Conservation (phyloP, 2,329 filamentous ascomycete species). For the Ophiognomonia clavigignenti-juglandacearum region DNA sequence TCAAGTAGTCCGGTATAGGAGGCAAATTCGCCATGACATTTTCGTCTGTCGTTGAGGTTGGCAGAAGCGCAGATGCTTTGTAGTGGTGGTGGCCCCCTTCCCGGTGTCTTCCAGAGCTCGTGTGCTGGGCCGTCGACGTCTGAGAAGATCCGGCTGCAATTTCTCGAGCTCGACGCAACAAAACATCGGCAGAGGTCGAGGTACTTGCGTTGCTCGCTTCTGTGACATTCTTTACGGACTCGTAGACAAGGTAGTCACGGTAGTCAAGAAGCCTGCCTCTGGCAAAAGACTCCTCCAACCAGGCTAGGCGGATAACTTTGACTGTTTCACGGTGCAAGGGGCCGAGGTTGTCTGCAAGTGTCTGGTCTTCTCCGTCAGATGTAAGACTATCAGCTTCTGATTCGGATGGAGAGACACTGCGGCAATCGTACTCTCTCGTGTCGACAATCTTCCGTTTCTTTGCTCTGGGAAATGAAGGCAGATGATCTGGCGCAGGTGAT, state of each 20-base stretch:
- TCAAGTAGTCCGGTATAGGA: conserved; percentile 61
- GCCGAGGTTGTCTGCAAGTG: neutral
- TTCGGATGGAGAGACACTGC: conserved; percentile 20
- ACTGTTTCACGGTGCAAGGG: conserved; percentile 13
- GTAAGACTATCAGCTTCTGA: conserved; percentile 21
- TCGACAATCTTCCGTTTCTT: conserved; percentile 21
- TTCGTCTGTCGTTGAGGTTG: conserved; percentile 74
- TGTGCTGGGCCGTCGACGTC: neutral
- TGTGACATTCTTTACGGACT: conserved; percentile 36
- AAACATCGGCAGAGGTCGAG: conserved; percentile 3
- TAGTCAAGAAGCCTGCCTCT: conserved; percentile 40
- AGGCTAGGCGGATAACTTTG: conserved; percentile 53
- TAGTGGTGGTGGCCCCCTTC: conserved; percentile 15
- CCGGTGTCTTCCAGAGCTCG: conserved; percentile 12
- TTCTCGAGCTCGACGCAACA: conserved; percentile 9
- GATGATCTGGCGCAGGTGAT: conserved; percentile 9
- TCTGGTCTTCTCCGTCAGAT: neutral
- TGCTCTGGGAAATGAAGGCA: conserved; percentile 18
- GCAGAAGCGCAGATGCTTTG: conserved; percentile 41
- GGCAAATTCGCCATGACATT: conserved; percentile 56
- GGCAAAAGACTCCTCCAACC: conserved; percentile 51
- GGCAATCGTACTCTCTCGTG: conserved; percentile 9
- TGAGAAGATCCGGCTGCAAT: conserved; percentile 2
- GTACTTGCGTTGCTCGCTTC: neutral
- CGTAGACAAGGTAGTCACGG: conserved; percentile 49